These are phyloP conservation scores for Collybia nuda DNA, from an alignment of 768 basidiomycete species.

Conservation along the genomic window DNA sequence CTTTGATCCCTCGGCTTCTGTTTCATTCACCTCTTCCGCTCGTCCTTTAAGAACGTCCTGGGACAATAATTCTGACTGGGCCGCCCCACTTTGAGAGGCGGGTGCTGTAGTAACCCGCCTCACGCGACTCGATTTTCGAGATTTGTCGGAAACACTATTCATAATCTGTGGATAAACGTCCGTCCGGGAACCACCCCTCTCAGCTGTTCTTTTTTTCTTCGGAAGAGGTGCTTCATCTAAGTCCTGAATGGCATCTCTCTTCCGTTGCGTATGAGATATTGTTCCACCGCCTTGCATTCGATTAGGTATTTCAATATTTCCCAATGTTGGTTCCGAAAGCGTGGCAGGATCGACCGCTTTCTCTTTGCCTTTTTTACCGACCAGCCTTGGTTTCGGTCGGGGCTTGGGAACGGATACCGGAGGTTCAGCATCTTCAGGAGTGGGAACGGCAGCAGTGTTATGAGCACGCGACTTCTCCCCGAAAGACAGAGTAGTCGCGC, in stretches of 20 bases:
- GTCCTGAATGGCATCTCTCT: neutral
- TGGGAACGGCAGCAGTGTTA: neutral
- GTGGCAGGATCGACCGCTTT: constrained; percentile 8
- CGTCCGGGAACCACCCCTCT: neutral
- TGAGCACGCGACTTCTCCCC: constrained; percentile 8
- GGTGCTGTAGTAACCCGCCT: too few species aligned
- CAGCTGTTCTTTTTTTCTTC: constrained; percentile 11
- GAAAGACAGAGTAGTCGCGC: neutral
- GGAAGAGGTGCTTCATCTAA: neutral
- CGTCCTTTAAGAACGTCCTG: too few species aligned
- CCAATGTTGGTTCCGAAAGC: neutral
- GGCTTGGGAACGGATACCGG: neutral
- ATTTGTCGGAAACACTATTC: too few species aligned
- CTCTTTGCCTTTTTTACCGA: constrained; percentile 20
- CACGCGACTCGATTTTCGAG: too few species aligned
- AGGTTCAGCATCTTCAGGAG: constrained; percentile 3
- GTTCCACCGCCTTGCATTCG: neutral
- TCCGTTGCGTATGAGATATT: neutral
- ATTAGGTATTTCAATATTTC: too few species aligned
- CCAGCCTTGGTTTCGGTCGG: constrained; percentile 17
- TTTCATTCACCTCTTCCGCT: too few species aligned
- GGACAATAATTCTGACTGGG: too few species aligned
- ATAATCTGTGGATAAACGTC: neutral
- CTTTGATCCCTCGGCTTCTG: too few species aligned
- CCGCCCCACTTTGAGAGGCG: too few species aligned